Evolutionary conservation across 192 early-diverging fungal genomes (phyloP), one percentile per base, ranked within the genome.

Genomic region (Podila horticola): DNA sequence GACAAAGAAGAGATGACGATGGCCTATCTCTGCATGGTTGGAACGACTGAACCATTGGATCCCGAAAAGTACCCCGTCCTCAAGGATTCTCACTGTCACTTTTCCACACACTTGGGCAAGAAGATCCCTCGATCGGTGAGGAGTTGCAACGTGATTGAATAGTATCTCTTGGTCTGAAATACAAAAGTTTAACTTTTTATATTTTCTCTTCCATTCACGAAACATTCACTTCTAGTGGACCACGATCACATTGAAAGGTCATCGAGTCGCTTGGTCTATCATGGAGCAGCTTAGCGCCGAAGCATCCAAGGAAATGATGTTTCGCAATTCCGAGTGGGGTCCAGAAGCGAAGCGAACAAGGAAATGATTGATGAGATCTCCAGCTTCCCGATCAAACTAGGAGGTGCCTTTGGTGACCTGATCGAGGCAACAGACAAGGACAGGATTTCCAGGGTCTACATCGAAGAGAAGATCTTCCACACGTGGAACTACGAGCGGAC

Each of bases 321-420:
- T 72, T 50, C 61, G 62, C 0, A 72, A 72, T 22, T 72, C 70
- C 6, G 70, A 64, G 36, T 72, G 70, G 70, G 62, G 62, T 6
- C 70, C 70, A 3, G 49, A 72, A 51, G 29, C 70, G 49, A 72
- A 51, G 29, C 70, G 1, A 72, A 55, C 31, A 61, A 41, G 19
- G n/a, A 34, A 1, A 64, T 72, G 70, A 62, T 72, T 34, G 50
- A 63, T n/a, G 51, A 72, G 4, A 30, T 72, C 22, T 22, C 52
- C 7, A 22, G 63, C 29, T 55, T 58, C 11, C 70, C 24, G 2
- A 52, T n/a, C 7, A 60, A 41, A 2, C 62, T 12, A 0, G 62
- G 70, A 38, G 62, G 70, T 22, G n/a, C 24, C 7, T 24, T 72
- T 19, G 62, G 50, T 9, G 70, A 72, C 2, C 10, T 72, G 45